Percentiles rank a stretch among this genome's conserved stretches.
These are phyloP conservation scores for Claviceps sp. DNA, from an alignment of 2,329 filamentous ascomycete species.

Conservation along the genomic window DNA sequence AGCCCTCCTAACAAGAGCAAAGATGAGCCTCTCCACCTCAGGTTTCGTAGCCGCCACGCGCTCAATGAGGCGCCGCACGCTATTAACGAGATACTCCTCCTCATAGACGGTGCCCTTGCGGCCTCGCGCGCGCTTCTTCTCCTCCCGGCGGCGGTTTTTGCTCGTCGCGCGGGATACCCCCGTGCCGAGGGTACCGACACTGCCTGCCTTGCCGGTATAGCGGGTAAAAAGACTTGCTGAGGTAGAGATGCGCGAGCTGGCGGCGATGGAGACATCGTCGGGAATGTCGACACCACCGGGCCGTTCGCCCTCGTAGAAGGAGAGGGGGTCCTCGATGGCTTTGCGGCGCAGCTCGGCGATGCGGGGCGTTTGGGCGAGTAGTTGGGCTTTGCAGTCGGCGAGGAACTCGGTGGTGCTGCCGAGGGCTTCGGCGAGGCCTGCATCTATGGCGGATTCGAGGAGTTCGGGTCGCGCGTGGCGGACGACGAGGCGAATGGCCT, in stretches of 20 bases:
- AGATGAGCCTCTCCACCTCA: conserved; percentile 63
- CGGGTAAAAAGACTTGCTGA: conserved; percentile 82
- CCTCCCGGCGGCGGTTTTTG: conserved; percentile 80
- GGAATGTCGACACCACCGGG: conserved; percentile 57
- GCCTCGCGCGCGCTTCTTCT: conserved; percentile 85
- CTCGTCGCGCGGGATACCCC: conserved; percentile 65
- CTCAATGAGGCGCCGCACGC: conserved; percentile 69
- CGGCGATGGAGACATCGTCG: conserved; percentile 84
- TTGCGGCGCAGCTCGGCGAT: conserved; percentile 69
- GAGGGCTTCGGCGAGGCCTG: conserved; percentile 66
- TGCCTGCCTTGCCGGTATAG: conserved; percentile 61
- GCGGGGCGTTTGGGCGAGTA: conserved; percentile 73
- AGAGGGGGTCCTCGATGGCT: conserved; percentile 72
- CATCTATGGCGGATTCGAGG: conserved; percentile 57
- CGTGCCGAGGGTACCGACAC: conserved; percentile 55
- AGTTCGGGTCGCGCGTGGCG: conserved; percentile 47
- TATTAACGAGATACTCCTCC: conserved; percentile 91
- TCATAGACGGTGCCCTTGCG: conserved; percentile 98
- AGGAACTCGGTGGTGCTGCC: conserved; percentile 79
- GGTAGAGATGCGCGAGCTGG: conserved; percentile 66
- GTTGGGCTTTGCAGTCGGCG: conserved; percentile 79
- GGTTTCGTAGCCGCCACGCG: conserved; percentile 58
- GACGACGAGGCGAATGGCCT: conserved; percentile 68
- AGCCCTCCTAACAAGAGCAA: conserved; percentile 60
- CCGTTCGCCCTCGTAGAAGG: conserved; percentile 74